Conservation (phyloP, 108 stramenopile species). For the Nitzschia inconspicua region DNA sequence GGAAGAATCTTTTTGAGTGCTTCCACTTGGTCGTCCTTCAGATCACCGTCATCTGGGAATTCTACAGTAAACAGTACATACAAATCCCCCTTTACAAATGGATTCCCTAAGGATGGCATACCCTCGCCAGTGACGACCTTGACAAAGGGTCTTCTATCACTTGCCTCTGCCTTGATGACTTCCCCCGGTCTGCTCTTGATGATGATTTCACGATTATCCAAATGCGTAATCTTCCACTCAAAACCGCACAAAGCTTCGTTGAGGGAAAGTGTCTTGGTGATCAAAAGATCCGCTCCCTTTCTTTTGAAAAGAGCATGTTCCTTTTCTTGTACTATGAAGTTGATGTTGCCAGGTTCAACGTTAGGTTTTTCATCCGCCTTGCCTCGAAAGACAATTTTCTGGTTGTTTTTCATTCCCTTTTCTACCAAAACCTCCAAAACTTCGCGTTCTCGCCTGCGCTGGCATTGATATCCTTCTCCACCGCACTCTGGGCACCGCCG, state of each 20-base stretch:
- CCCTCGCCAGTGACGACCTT: conserved; percentile 91
- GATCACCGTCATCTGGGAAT: conserved; percentile 78
- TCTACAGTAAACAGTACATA: conserved; percentile 89
- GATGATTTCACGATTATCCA: conserved; percentile 89
- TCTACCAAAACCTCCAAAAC: conserved; percentile 90
- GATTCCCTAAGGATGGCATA: conserved; percentile 94
- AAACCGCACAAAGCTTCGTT: conserved; percentile 93
- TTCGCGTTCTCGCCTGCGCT: conserved; percentile 78
- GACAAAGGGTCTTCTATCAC: conserved; percentile 72
- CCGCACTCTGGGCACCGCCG: conserved; percentile 66
- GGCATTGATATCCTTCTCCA: conserved; percentile 67
- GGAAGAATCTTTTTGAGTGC: conserved; percentile 65
- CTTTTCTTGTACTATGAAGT: conserved; percentile 96
- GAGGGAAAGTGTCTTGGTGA: conserved; percentile 78
- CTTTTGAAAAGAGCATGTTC: conserved; percentile 91
- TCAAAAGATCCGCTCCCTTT: conserved; percentile 92
- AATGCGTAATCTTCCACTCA: conserved; percentile 85
- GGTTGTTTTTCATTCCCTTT: conserved; percentile 92
- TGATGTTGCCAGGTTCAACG: conserved; percentile 90
- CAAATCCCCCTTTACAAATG: conserved; percentile 90
- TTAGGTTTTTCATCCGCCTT: conserved; percentile 96
- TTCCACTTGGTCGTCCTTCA: conserved; percentile 41
- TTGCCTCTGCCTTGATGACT: conserved; percentile 76
- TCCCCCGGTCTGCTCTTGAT: conserved; percentile 89
- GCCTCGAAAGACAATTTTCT: conserved; percentile 87